A percentile compares a stretch with the other conserved stretches of the same genome.
phyloP scores from a whole-genome alignment of 2,329 filamentous ascomycete genomes.

The Acrocalymma vagum region DNA sequence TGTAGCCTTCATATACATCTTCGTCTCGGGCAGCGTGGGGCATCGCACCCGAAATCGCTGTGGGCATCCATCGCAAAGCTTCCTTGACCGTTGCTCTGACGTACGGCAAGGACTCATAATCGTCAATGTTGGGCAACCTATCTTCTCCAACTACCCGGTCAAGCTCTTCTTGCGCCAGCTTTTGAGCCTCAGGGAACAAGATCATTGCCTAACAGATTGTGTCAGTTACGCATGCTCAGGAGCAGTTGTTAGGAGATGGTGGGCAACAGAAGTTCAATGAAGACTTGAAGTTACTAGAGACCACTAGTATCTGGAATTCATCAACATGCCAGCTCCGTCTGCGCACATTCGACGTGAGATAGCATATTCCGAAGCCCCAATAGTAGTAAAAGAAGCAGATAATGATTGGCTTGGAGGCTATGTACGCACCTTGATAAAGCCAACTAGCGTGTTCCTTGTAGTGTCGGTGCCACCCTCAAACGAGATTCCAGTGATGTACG shows the following conservation, averaged over 20 bases:
- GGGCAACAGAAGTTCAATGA: too few relatives aligned
- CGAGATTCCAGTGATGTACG: conserved; percentile 5
- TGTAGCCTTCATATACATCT: conserved; percentile 48
- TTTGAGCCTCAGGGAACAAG: conserved; percentile 57
- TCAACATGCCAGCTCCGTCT: too few relatives aligned
- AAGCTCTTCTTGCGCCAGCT: conserved; percentile 57
- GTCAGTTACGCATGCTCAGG: too few relatives aligned
- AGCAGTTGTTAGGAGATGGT: too few relatives aligned
- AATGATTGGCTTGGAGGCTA: too few relatives aligned
- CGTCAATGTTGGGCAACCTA: conserved; percentile 56
- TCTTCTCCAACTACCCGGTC: conserved; percentile 58
- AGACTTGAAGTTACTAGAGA: too few relatives aligned
- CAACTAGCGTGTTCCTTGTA: conserved; percentile 1
- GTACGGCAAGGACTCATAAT: conserved; percentile 53
- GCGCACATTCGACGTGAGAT: too few relatives aligned
- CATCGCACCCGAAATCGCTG: conserved; percentile 38
- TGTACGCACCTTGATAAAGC: conserved; percentile 6
- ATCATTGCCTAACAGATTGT: conserved; percentile 62
- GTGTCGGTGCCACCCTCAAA: conserved; percentile 7
- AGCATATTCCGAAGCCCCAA: too few relatives aligned
- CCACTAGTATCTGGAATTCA: too few relatives aligned
- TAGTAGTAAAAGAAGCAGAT: too few relatives aligned
- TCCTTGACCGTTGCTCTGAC: conserved; percentile 46
- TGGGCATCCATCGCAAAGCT: conserved; percentile 54
- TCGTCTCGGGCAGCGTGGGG: conserved; percentile 43